These are phyloP conservation scores for Triangularia setosa DNA, from an alignment of 2,329 filamentous ascomycete species.

Conservation along the genomic window DNA sequence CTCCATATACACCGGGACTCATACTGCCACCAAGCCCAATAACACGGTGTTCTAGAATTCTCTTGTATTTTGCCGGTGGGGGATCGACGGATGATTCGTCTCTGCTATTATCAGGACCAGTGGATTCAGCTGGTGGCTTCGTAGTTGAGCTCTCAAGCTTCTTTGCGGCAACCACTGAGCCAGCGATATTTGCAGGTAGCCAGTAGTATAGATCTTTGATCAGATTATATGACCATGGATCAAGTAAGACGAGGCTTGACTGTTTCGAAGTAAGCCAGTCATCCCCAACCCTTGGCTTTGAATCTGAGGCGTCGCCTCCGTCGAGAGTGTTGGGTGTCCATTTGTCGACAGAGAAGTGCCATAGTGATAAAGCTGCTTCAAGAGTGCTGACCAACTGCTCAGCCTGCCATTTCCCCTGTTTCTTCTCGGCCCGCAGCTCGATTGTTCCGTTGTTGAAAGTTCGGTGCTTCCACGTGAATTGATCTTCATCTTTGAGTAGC, in stretches of 20 bases:
- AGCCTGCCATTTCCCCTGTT: not conserved
- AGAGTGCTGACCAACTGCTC: not conserved
- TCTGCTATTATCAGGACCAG: not conserved
- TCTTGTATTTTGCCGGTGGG: not conserved
- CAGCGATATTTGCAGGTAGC: not conserved
- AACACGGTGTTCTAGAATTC: not conserved
- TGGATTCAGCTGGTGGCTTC: not conserved
- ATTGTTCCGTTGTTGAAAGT: not conserved
- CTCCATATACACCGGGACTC: not conserved
- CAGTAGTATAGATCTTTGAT: not conserved
- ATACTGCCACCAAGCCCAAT: not conserved
- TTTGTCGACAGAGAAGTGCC: not conserved
- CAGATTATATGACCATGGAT: not conserved
- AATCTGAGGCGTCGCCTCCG: not conserved
- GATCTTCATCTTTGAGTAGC: not conserved
- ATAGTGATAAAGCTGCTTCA: not conserved
- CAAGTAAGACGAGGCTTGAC: not conserved
- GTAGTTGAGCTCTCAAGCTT: not conserved
- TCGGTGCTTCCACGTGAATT: not conserved
- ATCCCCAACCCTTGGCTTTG: not conserved
- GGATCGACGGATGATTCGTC: not conserved
- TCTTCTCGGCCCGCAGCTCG: not conserved
- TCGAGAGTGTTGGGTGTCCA: not conserved
- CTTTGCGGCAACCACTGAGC: not conserved
- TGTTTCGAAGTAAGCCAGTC: not conserved